Base-by-base conservation (phyloP, 1,284 basidiomycete genomes). In the Pisolithus thermaeus region DNA sequence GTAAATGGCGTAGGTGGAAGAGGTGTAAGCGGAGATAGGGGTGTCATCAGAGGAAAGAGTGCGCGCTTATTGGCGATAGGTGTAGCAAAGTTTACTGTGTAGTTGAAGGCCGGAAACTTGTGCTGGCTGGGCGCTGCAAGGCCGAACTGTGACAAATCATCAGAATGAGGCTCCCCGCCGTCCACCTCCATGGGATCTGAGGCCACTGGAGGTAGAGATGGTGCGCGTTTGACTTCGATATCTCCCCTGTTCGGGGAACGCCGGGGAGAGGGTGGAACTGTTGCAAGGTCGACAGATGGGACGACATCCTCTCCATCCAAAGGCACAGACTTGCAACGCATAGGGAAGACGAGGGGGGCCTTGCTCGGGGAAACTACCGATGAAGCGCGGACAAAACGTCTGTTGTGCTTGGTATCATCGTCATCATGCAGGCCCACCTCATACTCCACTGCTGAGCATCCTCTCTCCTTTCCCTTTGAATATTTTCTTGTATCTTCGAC, bases 11-110 rank as follows among this genome's bases (percentile, higher is more conserved):
- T 61, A 20, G 56, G 37, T 8, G 66, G 57, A 11, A 70, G 59
- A 28, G 70, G 69, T n/a, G 68, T 68, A 8, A 70, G 67, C 30
- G 69, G 70, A 3, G 68, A 71, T 42, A 65, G 59, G 20, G 68
- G 65, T 0, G 52, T 52, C 3, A 41, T 20, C 0, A 38, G 9
- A 42, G 46, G 45, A 18, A 44, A 27, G 23, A 30, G 22, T 1
- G 52, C 37, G 14, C 49, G 49, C 9, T 27, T 38, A 20, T 27
- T 18, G 27, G 45, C 52, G 6, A 41, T 32, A 1, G 65, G 64
- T 7, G 65, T 65, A 7, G 62, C 64, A 38, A 66, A 67, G 43
- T 67, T 64, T 41, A 68, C 61, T 3, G 64, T 53, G 27, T 48
- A 61, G 50, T 25, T 28, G 46, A 65, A 60, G 1, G 38, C 27